Base-by-base conservation (phyloP, 2,329 filamentous ascomycete species). In the Aspergillus transmontanensis region DNA sequence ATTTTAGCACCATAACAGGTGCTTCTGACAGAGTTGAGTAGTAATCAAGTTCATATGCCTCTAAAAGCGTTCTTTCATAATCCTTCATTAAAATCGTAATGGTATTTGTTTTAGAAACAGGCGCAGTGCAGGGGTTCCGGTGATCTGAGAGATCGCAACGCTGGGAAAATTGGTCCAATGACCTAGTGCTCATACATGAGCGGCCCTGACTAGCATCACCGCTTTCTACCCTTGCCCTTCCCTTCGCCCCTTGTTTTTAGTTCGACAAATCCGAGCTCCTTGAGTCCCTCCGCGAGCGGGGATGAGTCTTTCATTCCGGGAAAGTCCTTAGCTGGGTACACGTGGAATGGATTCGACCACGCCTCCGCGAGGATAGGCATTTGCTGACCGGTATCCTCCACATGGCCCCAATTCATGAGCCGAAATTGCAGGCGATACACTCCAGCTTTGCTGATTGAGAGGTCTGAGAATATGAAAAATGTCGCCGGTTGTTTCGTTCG, bases 381-480 rank as follows among this genome's bases (percentile, higher is more conserved):
- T 1, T 73, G 72, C 57, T 73, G 69, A 3, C 74, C 76, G 12
- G 74, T 76, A 62, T 75, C 76, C 56, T 74, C 74, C 9, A 74
- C 69, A 19, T 64, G 62, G 41, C 75, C 73, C 76, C 75, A 74
- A 63, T 81, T 78, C 76, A 83, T 80, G 26, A 83, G 75, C 12
- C 74, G 75, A 66, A 83, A 83, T 41, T 80, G 77, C 1, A 83
- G 70, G 7, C 78, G 76, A 65, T 83, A 83, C 4, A 76, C 60
- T 0, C 81, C 81, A 23, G 80, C 78, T 9, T 76, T 77, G 53
- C 81, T 80, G 26, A 83, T 76, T 3, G 81, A 82, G 1, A 83
- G 74, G 66, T 83, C 81, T 0, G 80, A 74, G 58, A 83, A 83
- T 30, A 83, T 79, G 67, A 83, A 83, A 65, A 83, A 83, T 2